Evolutionary conservation across 179 eudicot genomes (phyloP).

Genomic region (Heliamphora pulchella): DNA sequence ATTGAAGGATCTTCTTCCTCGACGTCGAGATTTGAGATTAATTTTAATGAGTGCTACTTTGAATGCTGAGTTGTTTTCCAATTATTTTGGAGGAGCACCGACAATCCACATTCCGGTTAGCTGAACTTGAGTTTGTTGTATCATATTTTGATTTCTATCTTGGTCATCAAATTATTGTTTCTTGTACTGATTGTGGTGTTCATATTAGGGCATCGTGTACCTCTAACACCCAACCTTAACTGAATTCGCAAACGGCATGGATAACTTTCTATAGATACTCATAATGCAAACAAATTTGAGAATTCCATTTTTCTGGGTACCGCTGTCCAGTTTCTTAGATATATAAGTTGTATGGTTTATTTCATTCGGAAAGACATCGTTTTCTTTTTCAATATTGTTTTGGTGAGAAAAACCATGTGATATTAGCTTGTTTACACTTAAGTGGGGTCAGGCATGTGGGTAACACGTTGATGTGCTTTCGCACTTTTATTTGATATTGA

Average conservation of each 20-base stretch:
- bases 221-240: not conserved
- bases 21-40: slow-evolving; percentile 89
- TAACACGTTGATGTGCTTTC: not conserved
- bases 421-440: slow-evolving; percentile 1
- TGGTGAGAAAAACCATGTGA: not conserved
- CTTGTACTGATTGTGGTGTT: not conserved
- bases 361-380: not conserved
- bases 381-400: not conserved
- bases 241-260: not conserved
- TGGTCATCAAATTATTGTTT: not conserved
- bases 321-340: not conserved
- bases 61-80: slow-evolving; percentile 92
- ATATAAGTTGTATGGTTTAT: not conserved
- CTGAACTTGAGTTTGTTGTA: not conserved
- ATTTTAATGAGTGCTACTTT: slow-evolving; percentile 98
- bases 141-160: not conserved
- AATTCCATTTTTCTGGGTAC: not conserved
- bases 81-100: slow-evolving; percentile 82
- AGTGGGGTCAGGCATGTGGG: not conserved
- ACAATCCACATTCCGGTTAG: slow-evolving; percentile 92
- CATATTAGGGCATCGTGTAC: slow-evolving; percentile 7
- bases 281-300: not conserved
- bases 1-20: slow-evolving; percentile 95
- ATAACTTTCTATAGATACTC: not conserved
- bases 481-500: not conserved